Evolutionary conservation across 306 rosid genomes (phyloP).

Genomic region (Inga leiocalycina): DNA sequence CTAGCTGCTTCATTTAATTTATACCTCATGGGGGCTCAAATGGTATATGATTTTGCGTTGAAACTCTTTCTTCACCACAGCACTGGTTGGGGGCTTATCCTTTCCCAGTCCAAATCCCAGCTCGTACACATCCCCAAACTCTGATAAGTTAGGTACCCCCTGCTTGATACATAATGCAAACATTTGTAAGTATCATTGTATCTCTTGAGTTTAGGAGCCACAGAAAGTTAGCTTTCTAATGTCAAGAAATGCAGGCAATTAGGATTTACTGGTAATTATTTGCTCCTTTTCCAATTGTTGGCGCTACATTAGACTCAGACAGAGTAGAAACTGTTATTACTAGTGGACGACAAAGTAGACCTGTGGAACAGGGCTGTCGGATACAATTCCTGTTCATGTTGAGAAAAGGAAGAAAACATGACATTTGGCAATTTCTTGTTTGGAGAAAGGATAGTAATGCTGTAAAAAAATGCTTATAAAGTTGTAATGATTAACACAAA

Average conservation of each 20-base stretch:
- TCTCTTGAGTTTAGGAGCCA: not conserved
- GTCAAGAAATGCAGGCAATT: conserved; percentile 17
- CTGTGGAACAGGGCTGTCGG: conserved; percentile 37
- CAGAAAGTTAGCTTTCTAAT: conserved; percentile 14
- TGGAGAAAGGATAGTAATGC: conserved; percentile 29
- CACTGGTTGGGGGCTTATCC: conserved; percentile 84
- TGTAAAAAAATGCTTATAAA: conserved; percentile 34
- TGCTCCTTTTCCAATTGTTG: conserved; percentile 45
- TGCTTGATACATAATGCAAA: conserved; percentile 30
- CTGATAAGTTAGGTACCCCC: conserved; percentile 87
- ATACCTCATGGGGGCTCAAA: conserved; percentile 84
- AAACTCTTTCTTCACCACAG: conserved; percentile 71
- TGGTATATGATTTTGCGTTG: conserved; percentile 69
- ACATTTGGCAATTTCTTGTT: conserved; percentile 31
- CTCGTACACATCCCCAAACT: conserved; percentile 73
- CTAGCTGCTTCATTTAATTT: not conserved
- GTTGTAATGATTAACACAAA: conserved; percentile 44
- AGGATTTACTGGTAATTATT: conserved; percentile 23
- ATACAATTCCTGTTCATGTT: conserved; percentile 18
- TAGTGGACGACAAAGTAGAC: conserved; percentile 19
- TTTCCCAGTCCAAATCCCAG: conserved; percentile 73
- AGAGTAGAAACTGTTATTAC: conserved; percentile 12
- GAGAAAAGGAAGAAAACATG: conserved; percentile 22
- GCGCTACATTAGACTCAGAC: not conserved
- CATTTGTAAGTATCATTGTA: conserved; percentile 13